Evolutionary conservation across 148 eudicot species (phyloP), one percentile per base, ranked within the genome.

Genomic region (Dysphania ambrosioides): DNA sequence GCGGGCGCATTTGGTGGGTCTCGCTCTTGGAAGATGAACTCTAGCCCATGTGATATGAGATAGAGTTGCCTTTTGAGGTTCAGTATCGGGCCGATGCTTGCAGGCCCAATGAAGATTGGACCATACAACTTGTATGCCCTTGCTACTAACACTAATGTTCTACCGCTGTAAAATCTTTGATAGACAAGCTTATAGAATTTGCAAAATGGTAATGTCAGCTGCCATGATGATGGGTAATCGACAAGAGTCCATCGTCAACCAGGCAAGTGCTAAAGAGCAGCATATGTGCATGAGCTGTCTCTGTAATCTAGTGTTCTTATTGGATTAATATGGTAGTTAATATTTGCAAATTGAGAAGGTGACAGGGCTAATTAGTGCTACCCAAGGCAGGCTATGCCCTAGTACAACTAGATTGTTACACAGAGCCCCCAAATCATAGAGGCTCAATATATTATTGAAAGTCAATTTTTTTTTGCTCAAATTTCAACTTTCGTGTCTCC

Each of bases 241-340:
- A 49, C 5, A 66, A 63, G 24, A 27, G 62, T 59, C 78, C 82
- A n/a, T 79, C 82, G 23, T n/a, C 71, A 24, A 62, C n/a, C 5
- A 74, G 70, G 75, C 29, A 61, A 19, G 8, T 21, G 59, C 34
- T 61, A 11, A 36, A 4, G 51, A 0, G 2, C 41, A 74, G 19
- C 5, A 15, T 68, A 26, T 32, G 15, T 61, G 71, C 78, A 74
- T 69, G 78, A 79, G 40, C 62, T 79, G 64, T 49, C 75, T 74
- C 71, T 35, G 38, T 63, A 74, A 62, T 23, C 29, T 30, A 74
- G 31, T 69, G 78, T 74, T 79, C 73, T 79, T 62, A 70, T 74
- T 62, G 59, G 75, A 15, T 69, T 74, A 55, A 51, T 70, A 12
- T n/a, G 36, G 10, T 60, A 79, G 40, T 69, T 30, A 7, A 11